Conservation (phyloP, 2,329 filamentous ascomycete species). For the Fonsecaea pedrosoi region DNA sequence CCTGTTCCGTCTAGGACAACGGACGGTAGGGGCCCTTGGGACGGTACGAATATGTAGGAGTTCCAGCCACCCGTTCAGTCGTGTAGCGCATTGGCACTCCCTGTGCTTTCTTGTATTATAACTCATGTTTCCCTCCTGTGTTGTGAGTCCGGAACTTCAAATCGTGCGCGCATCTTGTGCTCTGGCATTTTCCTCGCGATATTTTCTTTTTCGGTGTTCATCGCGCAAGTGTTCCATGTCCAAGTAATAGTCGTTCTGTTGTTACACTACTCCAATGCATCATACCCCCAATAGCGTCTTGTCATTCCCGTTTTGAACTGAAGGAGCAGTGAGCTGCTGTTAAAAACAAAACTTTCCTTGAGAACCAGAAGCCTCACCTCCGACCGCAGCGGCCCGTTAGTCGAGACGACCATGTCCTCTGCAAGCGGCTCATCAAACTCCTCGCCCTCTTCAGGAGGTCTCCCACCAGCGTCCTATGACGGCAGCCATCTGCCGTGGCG, state of each 20-base stretch:
- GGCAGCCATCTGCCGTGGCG: conserved; percentile 33
- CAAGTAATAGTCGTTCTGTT: background rate
- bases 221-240: background rate
- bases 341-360: background rate
- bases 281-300: background rate
- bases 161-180: background rate
- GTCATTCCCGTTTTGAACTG: background rate
- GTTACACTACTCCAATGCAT: background rate
- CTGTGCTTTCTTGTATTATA: background rate
- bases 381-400: too few species aligned
- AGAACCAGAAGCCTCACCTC: background rate
- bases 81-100: background rate
- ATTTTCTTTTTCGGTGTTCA: background rate
- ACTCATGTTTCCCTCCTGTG: background rate
- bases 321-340: background rate
- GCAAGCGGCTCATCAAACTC: conserved; percentile 18
- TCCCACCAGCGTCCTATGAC: conserved; percentile 30
- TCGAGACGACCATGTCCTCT: conserved; percentile 7
- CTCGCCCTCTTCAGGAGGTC: conserved; percentile 15
- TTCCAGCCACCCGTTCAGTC: background rate
- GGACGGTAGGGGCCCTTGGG: too few species aligned
- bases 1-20: background rate
- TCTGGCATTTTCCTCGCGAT: background rate
- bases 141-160: background rate
- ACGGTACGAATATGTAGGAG: too few species aligned